These are phyloP conservation scores for Chaetomiaceae sp. DNA, from an alignment of 2,329 filamentous ascomycete genomes.

Conservation along the genomic window DNA sequence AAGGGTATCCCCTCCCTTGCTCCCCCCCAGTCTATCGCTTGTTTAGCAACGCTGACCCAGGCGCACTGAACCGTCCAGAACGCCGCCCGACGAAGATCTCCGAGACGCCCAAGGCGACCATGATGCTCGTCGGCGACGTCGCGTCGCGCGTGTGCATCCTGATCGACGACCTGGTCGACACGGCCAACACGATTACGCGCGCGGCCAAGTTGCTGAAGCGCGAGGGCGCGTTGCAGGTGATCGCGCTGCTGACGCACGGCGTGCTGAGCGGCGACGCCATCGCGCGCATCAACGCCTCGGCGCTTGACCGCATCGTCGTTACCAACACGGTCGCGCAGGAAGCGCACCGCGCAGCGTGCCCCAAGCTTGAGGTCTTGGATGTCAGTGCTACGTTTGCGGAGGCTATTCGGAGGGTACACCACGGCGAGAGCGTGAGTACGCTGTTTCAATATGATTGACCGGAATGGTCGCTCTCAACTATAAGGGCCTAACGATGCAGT, in stretches of 20 bases:
- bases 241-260: slow-evolving; percentile 88
- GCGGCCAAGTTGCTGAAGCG: slow-evolving; percentile 96
- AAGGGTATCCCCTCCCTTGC: slow-evolving; percentile 56
- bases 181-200: slow-evolving; percentile 92
- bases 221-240: slow-evolving; percentile 81
- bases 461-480: neutral
- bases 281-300: slow-evolving; percentile 84
- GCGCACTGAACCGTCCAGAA: slow-evolving; percentile 19
- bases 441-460: slow-evolving; percentile 74
- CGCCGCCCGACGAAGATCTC: slow-evolving; percentile 63
- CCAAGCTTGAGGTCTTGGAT: slow-evolving; percentile 88
- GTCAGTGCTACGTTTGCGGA: slow-evolving; percentile 88
- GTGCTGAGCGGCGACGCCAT: slow-evolving; percentile 93
- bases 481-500: neutral
- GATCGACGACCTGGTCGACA: slow-evolving; percentile 91
- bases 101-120: slow-evolving; percentile 71
- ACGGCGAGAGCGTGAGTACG: slow-evolving; percentile 94
- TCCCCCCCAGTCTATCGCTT: slow-evolving; percentile 8
- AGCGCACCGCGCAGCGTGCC: slow-evolving; percentile 64
- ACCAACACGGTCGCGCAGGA: slow-evolving; percentile 91
- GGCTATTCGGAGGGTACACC: slow-evolving; percentile 90
- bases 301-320: slow-evolving; percentile 86
- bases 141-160: slow-evolving; percentile 70
- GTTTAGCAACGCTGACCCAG: neutral
- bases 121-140: slow-evolving; percentile 78